Conservation (phyloP, 2,329 filamentous ascomycete species). For the Zymoseptoria passerinii region DNA sequence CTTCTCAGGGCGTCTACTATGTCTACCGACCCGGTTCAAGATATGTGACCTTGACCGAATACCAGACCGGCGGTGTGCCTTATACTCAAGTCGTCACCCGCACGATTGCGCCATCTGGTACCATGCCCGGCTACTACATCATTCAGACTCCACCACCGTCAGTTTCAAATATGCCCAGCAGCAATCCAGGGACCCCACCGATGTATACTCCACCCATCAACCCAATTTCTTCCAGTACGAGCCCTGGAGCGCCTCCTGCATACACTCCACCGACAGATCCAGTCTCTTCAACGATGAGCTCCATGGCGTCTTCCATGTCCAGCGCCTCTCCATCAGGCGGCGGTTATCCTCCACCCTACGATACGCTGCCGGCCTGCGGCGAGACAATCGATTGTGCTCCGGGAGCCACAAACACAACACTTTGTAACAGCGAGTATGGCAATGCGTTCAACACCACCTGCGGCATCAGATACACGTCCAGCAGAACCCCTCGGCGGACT, state of each 20-base stretch:
- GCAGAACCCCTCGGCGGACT: constrained; percentile 2
- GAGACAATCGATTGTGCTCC: constrained; percentile 2
- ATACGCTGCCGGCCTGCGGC: constrained; percentile 3
- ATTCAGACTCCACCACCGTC: constrained; percentile 3
- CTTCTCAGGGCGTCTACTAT: constrained; percentile 2
- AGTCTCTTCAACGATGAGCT: neutral
- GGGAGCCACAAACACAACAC: constrained; percentile 3
- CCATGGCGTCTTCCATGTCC: neutral
- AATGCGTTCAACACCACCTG: constrained; percentile 10
- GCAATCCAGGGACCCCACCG: neutral
- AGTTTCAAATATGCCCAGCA: neutral
- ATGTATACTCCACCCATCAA: neutral
- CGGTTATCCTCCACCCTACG: neutral
- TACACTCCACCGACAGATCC: neutral
- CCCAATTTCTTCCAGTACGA: neutral
- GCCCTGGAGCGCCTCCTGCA: neutral
- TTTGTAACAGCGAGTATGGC: constrained; percentile 9
- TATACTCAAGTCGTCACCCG: constrained; percentile 5
- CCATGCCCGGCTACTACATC: constrained; percentile 3
- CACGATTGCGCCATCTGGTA: constrained; percentile 5
- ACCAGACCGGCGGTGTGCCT: constrained; percentile 2
- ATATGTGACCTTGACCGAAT: constrained; percentile 5
- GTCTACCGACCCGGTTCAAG: neutral
- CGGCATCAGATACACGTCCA: neutral
- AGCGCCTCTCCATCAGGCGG: neutral